Conservation (phyloP, 257 asterid genomes). For the Ehretia macrophylla region DNA sequence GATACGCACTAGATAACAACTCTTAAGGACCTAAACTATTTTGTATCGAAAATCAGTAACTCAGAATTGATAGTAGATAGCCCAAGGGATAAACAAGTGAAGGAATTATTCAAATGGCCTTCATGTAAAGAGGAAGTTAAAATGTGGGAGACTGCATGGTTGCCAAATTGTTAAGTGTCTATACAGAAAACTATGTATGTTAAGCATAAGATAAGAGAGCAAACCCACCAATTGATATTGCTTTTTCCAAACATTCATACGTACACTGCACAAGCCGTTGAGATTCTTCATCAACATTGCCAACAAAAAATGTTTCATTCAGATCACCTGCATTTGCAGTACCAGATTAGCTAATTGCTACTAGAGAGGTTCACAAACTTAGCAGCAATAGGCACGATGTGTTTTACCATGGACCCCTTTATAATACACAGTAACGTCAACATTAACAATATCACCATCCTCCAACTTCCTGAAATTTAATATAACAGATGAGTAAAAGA, state of each 20-base stretch:
- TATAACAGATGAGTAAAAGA: too few species aligned
- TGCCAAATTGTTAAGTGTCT: too few species aligned
- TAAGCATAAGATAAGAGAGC: neutral
- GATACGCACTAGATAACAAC: too few species aligned
- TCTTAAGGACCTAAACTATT: too few species aligned
- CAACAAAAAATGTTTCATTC: constrained; percentile 92
- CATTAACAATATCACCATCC: constrained; percentile 96
- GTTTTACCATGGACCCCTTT: constrained; percentile 92
- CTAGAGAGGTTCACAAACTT: neutral
- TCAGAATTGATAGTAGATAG: too few species aligned
- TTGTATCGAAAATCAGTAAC: too few species aligned
- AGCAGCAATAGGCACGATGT: neutral
- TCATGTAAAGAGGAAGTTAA: too few species aligned
- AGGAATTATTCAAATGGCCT: too few species aligned
- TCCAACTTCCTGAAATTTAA: constrained; percentile 84
- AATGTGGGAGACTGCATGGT: too few species aligned
- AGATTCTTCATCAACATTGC: constrained; percentile 89
- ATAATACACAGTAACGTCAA: constrained; percentile 79
- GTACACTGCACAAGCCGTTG: constrained; percentile 78
- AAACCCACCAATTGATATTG: constrained; percentile 77
- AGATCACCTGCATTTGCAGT: constrained; percentile 70
- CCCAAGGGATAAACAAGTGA: too few species aligned
- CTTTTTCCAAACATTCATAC: constrained; percentile 94
- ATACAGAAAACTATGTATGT: neutral
- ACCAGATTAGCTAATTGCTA: neutral